Conservation (phyloP, 2,329 filamentous ascomycete species). For the Colletotrichum liriopes region DNA sequence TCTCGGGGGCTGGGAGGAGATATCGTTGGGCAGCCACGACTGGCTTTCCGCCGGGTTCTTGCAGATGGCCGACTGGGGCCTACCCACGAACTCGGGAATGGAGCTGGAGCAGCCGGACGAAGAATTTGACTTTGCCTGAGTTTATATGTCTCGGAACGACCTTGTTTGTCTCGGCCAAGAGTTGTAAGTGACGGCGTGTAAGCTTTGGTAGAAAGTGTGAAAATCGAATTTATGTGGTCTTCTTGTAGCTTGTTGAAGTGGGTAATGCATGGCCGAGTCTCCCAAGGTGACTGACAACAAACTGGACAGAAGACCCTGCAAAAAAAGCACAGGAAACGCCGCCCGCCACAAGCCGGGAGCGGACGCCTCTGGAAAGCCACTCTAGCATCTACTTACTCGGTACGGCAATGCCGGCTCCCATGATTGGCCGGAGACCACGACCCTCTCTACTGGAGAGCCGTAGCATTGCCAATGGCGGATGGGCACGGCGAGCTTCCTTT, state of each 20-base stretch:
- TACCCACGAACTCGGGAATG: not conserved
- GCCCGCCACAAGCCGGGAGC: no score
- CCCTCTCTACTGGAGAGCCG: not conserved
- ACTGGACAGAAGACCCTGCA: no score
- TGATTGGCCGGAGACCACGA: not conserved
- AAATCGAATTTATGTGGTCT: no score
- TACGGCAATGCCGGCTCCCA: not conserved
- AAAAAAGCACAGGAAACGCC: no score
- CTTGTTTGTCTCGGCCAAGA: no score
- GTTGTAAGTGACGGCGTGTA: no score
- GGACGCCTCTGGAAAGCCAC: not conserved
- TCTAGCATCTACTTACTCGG: not conserved
- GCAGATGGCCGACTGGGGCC: slow-evolving; percentile 18
- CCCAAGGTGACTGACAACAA: no score
- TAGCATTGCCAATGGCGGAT: not conserved
- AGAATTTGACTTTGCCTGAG: not conserved
- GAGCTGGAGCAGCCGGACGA: not conserved
- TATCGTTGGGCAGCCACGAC: slow-evolving; percentile 11
- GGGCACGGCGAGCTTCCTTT: not conserved
- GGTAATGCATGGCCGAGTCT: no score
- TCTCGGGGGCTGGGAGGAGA: slow-evolving; percentile 2
- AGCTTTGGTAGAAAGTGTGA: no score
- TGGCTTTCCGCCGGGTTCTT: slow-evolving; percentile 25
- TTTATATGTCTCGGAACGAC: not conserved
- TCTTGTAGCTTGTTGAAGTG: no score